Evolutionary conservation across 768 basidiomycete species (phyloP), one percentile per base, ranked within the genome.

Genomic region (Termitomyces sp.): DNA sequence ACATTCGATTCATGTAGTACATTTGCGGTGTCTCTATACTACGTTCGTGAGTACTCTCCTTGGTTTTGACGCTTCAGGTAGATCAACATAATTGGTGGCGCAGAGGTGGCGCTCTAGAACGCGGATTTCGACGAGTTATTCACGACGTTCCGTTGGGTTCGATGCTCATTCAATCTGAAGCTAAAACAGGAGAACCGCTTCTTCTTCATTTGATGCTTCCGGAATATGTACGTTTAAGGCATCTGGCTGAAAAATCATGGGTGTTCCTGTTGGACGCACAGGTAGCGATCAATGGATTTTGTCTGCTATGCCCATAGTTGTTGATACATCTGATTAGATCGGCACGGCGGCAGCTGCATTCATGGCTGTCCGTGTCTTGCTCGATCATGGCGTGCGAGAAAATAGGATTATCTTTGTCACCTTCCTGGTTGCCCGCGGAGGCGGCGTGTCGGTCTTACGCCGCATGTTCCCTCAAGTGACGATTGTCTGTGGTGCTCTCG

Each of bases 181-280:
- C 83, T 3, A 81, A 77, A 67, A 88, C 90, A 4, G 94, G 94
- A 32, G 97, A 99, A 69, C 95, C 96, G 0, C 73, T 96, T 9
- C 79, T 98, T 32, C 82, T 97, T 56, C 91, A 96, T 68, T 81
- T 83, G 58, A 86, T 85, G 76, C 83, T 99, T 29, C 96, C 96
- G 1, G 72, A 78, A 4, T 88, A 79, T 69, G 73, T 98, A 56
- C 89, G 92, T 43, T 74, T 83, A 11, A 77, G 88, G 46, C 77
- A 85, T 55, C 76, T 78, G 42, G 94, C 95, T 3, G 73, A 78
- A 62, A 76, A 91, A 36, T 77, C 89, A 0, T 92, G 86, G 77
- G 96, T 97, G 0, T 90, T 97, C 71, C 73, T 99, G 11, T 80
- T 98, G 46, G 96, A 98, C 69, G 89, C 92, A 17, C 95, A 96